These are phyloP conservation scores for Salix udensis DNA, from an alignment of 345 rosid genomes.

Conservation along the genomic window DNA sequence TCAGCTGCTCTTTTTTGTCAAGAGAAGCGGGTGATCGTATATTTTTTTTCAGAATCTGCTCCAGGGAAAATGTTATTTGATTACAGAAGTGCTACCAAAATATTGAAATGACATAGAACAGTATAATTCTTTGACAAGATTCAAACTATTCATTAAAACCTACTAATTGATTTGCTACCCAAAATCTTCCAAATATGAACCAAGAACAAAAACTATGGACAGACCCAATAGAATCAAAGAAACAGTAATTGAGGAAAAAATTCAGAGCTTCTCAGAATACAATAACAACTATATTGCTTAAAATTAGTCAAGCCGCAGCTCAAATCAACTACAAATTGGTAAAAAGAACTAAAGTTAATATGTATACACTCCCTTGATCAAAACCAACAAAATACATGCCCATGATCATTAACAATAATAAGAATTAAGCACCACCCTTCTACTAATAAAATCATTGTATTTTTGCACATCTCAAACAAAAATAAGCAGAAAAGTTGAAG, in stretches of 20 bases:
- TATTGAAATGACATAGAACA: not conserved
- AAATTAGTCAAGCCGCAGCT: not conserved
- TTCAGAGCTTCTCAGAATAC: not conserved
- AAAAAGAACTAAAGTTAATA: not conserved
- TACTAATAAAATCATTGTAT: too few species aligned
- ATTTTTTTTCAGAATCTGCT: slow-evolving; percentile 95
- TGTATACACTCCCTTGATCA: not conserved
- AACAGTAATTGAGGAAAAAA: not conserved
- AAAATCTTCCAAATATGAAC: not conserved
- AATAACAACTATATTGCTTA: not conserved
- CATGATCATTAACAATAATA: not conserved
- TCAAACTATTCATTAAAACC: not conserved
- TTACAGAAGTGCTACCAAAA: not conserved
- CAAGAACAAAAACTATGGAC: not conserved
- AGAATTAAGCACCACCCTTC: not conserved
- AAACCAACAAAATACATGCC: not conserved
- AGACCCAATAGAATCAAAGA: not conserved
- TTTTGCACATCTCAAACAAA: not conserved
- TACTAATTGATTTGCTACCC: not conserved
- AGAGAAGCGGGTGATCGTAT: slow-evolving; percentile 71
- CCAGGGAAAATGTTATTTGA: slow-evolving; percentile 17
- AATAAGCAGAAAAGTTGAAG: not conserved
- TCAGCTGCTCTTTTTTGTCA: slow-evolving; percentile 83
- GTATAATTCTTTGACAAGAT: not conserved
- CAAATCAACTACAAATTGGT: not conserved